A percentile compares a stretch with the other conserved stretches of the same genome.
Conservation (phyloP, 345 rosid genomes). For the Syzygium aromaticum region DNA sequence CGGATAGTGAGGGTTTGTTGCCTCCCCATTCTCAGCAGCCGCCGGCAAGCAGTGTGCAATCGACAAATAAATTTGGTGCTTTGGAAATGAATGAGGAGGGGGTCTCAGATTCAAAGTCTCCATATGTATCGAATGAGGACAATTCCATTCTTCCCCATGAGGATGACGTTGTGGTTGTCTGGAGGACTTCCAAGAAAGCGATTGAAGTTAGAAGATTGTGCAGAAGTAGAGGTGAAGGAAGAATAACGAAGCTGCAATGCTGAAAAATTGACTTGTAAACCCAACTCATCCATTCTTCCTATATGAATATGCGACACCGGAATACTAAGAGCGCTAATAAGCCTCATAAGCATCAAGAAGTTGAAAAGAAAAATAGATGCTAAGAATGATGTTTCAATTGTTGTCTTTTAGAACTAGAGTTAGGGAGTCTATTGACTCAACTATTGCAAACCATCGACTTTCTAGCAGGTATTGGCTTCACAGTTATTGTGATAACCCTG, state of each 20-base stretch:
- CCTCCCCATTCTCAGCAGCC: background rate
- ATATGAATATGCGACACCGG: background rate
- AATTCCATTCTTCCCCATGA: background rate
- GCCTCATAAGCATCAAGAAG: background rate
- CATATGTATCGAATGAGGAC: background rate
- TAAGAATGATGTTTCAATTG: background rate
- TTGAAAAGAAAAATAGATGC: background rate
- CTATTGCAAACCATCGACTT: background rate
- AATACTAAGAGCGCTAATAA: background rate
- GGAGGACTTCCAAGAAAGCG: background rate
- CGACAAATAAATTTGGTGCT: background rate
- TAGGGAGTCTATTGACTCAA: background rate
- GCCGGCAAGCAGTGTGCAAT: background rate
- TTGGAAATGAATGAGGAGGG: background rate
- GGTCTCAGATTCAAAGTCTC: background rate
- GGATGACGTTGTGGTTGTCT: background rate
- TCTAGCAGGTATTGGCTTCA: background rate
- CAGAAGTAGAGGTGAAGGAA: background rate
- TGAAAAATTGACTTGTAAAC: background rate
- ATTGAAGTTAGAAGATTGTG: background rate
- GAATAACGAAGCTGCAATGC: background rate
- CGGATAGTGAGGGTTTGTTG: background rate
- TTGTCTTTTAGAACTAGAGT: background rate
- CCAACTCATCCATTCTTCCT: background rate
- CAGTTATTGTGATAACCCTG: background rate